Base-by-base conservation (phyloP, 2,329 filamentous ascomycete species). In the Exserohilum turcica region DNA sequence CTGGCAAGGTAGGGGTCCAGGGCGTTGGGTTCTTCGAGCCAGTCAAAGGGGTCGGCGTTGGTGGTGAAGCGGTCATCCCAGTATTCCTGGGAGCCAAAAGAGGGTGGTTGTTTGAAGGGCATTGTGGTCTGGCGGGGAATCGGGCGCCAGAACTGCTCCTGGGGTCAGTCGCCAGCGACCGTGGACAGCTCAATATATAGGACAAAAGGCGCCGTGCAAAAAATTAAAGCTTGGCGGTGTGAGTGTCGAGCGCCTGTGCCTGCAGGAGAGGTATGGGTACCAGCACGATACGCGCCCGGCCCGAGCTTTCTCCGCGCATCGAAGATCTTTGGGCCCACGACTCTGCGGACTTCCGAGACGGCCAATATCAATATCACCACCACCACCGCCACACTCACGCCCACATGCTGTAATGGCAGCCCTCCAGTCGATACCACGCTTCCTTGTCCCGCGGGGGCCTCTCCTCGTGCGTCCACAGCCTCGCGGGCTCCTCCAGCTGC, bases 61-160 rank as follows among this genome's bases (percentile, higher is more conserved):
- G 61, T 52, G 6, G 63, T 61, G 55, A 76, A 77, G 29, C 74
- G 74, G 5, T 63, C 48, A 31, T 76, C 61, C 74, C 74, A 76
- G 54, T 77, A 76, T 7, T 63, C 59, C 24, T 61, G 65, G 1
- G 67, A 69, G 9, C 70, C 70, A 40, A 74, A 77, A 0, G 71
- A 61, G 1, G 74, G 73, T 3, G 67, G 65, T 18, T 36, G 35
- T 13, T 36, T 55, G n/a, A 35, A 31, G 19, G 31, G 38, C 39
- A 55, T 49, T 29, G 37, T 10, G 13, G 43, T 3, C 50, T 52
- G 32, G 32, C 21, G 6, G 38, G 6, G n/a, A 13, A 24, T 31
- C 48, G 47, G 35, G 8, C n/a, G 10, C 49, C 5, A 45, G 8
- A 47, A 47, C 40, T 52, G 27, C 16, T 6, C 8, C 36, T 46